phyloP scores from a whole-genome alignment of 2,329 filamentous ascomycete species.

The Fusarium sp. region DNA sequence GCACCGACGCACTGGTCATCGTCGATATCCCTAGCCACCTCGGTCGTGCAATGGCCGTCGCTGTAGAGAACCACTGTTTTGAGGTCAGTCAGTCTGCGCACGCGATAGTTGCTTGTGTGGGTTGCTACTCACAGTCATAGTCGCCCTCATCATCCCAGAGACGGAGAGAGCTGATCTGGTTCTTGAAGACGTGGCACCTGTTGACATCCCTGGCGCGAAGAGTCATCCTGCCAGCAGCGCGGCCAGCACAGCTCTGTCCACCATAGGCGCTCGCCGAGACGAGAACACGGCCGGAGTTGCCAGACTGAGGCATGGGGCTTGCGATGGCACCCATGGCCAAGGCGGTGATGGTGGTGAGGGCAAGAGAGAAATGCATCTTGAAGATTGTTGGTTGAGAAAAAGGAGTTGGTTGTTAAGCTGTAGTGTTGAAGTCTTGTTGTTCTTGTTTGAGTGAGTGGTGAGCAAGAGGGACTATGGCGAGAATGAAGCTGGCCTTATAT shows the following conservation, averaged over 20 bases:
- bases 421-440: too few species aligned
- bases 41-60: background rate
- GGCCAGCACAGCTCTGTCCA: background rate
- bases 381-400: background rate
- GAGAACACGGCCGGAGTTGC: constrained; percentile 55
- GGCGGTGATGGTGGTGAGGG: background rate
- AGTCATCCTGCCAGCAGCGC: background rate
- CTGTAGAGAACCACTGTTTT: background rate
- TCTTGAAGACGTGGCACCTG: background rate
- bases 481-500: too few species aligned
- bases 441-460: too few species aligned
- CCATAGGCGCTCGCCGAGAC: background rate
- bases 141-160: background rate
- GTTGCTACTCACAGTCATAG: background rate
- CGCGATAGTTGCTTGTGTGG: background rate
- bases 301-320: background rate
- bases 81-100: background rate
- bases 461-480: too few species aligned
- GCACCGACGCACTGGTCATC: background rate
- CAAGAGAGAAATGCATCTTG: background rate
- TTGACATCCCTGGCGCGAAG: background rate
- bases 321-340: background rate
- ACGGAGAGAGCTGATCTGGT: too few species aligned
- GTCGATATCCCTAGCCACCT: background rate
- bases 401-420: background rate